Evolutionary conservation across 2,329 filamentous ascomycete species (phyloP), one percentile per base, ranked within the genome.

Genomic region (Helminthosporium solani): DNA sequence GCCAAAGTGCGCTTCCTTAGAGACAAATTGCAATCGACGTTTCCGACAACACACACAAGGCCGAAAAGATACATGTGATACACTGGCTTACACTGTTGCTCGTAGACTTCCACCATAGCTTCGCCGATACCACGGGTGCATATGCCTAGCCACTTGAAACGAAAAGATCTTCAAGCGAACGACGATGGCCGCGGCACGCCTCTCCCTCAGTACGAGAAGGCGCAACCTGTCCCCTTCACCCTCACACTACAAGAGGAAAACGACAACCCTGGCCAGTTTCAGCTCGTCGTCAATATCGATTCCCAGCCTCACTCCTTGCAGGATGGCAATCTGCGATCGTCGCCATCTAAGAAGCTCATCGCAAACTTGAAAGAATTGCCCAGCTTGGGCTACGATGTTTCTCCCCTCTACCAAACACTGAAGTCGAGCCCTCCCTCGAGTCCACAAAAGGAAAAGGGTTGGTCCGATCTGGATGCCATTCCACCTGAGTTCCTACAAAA

Each of bases 181-280:
- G 50, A 56, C 34, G 40, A 52, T 25, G 60, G 59, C 4, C 56
- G 61, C 34, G 53, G 53, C 2, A 63, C 62, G 8, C 60, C 61
- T 19, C 54, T 63, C 14, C 61, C 61, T 2, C 56, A 61, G 23
- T 63, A 63, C 42, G 58, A 64, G 23, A 58, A 61, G 50, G 57
- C 56, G 2, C 57, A 60, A 18, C 51, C 56, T 1, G 52, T 61
- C 1, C 61, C 63, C 1, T 64, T 66, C 20, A 63, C 59, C 1
- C 51, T 66, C 8, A 61, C 59, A n/a, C 49, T 66, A 5, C 62
- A 64, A 37, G 61, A 66, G 43, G 63, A 66, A 25, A 56, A 56
- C 42, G 50, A 48, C 38, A 61, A 61, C 36, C 61, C 63, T 14
- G 63, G 63, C n/a, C 57, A 61, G 21, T 64, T 64, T 33, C 61